These are phyloP conservation scores for Abrus pulchellus DNA, from an alignment of 306 rosid species.

Conservation along the genomic window DNA sequence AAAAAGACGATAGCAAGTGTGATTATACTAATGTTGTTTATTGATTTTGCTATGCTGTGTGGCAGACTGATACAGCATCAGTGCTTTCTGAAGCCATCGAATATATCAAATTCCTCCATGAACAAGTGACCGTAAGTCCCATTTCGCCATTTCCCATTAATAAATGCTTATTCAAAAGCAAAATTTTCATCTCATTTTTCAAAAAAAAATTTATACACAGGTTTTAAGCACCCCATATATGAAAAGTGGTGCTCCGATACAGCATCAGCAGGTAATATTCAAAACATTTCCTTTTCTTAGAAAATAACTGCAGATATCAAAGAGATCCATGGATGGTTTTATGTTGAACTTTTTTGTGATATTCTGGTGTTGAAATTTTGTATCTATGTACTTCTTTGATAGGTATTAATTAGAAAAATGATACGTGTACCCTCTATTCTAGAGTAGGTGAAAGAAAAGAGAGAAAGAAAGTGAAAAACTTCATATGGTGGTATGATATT, in stretches of 20 bases:
- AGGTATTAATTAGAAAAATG: too few relatives aligned
- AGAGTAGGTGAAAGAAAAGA: too few relatives aligned
- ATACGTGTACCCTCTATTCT: too few relatives aligned
- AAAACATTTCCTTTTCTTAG: neutral
- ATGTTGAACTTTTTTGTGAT: neutral
- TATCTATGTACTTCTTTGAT: neutral
- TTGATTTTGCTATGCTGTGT: constrained; percentile 20
- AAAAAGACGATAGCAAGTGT: constrained; percentile 52
- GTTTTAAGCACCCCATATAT: constrained; percentile 90
- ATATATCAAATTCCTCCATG: constrained; percentile 93
- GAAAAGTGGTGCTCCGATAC: constrained; percentile 89
- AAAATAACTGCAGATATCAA: neutral
- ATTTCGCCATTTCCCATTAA: constrained; percentile 44
- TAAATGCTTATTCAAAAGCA: neutral
- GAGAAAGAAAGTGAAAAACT: too few relatives aligned
- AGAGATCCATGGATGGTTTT: neutral
- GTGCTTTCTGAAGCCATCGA: constrained; percentile 95
- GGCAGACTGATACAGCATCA: constrained; percentile 97
- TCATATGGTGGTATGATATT: too few relatives aligned
- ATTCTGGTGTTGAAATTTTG: neutral
- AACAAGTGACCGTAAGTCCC: constrained; percentile 87
- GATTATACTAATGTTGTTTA: constrained; percentile 38
- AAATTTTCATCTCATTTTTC: neutral
- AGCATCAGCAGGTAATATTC: constrained; percentile 72
- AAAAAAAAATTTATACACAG: constrained; percentile 41